A percentile compares a stretch with the other conserved stretches of the same genome.
phyloP scores from a whole-genome alignment of 2,329 filamentous ascomycete species.

The Fusarium cyanostomum region DNA sequence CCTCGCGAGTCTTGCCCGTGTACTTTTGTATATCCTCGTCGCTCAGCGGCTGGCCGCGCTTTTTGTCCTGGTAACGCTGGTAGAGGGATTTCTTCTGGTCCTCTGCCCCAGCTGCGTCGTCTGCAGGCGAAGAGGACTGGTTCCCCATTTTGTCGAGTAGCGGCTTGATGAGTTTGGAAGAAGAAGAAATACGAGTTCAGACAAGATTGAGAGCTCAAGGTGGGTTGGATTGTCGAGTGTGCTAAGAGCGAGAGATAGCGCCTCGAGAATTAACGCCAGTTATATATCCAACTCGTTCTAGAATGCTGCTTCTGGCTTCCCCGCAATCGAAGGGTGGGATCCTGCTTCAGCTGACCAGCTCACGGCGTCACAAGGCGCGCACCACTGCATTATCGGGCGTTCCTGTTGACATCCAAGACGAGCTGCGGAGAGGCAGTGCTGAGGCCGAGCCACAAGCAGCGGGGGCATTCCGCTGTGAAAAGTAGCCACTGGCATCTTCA shows the following conservation, averaged over 20 bases:
- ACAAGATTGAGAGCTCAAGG: too few species aligned
- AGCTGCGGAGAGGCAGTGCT: slow-evolving; percentile 13
- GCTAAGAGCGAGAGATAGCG: too few species aligned
- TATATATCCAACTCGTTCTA: not conserved
- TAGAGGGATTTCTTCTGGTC: slow-evolving; percentile 45
- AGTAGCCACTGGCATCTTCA: slow-evolving; percentile 8
- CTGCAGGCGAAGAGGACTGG: slow-evolving; percentile 7
- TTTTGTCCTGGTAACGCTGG: slow-evolving; percentile 46
- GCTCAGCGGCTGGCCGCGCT: slow-evolving; percentile 45
- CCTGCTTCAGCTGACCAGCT: not conserved
- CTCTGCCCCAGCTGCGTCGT: slow-evolving; percentile 1
- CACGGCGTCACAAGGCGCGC: slow-evolving; percentile 15
- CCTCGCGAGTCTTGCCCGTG: slow-evolving; percentile 51
- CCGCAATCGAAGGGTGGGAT: not conserved
- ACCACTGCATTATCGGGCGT: not conserved
- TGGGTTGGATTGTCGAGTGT: too few species aligned
- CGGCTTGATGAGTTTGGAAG: not conserved
- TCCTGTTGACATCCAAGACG: not conserved
- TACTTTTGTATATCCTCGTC: slow-evolving; percentile 54
- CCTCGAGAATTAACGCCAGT: not conserved
- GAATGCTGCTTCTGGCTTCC: not conserved
- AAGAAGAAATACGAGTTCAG: not conserved
- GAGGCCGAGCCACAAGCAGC: too few species aligned
- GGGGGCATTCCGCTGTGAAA: not conserved
- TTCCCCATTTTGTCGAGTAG: slow-evolving; percentile 15